Evolutionary conservation across 768 basidiomycete genomes (phyloP).

Genomic region (Mycena vulgaris): DNA sequence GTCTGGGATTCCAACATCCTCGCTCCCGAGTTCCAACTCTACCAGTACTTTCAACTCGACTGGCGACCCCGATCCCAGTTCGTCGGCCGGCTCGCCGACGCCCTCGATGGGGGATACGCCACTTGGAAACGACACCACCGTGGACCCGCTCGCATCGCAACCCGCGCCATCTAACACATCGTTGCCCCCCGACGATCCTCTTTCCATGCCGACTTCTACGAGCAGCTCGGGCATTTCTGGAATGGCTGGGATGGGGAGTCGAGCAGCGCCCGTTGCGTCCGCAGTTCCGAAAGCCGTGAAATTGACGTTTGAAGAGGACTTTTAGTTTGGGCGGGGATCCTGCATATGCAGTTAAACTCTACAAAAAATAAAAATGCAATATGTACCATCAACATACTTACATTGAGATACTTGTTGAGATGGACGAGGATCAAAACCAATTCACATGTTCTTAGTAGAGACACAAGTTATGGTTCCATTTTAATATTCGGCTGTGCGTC

Average conservation of each 20-base stretch:
- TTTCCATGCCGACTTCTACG: neutral
- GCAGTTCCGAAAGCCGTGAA: neutral
- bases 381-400: too few species aligned
- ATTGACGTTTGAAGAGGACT: constrained; percentile 1
- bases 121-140: neutral
- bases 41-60: constrained; percentile 1
- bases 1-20: neutral
- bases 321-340: neutral
- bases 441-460: neutral
- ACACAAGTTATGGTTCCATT: neutral
- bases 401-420: too few species aligned
- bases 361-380: too few species aligned
- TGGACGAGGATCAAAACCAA: too few species aligned
- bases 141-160: neutral
- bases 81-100: too few species aligned
- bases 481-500: neutral
- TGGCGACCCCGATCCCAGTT: neutral
- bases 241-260: neutral
- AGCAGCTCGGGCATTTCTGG: neutral
- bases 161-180: neutral
- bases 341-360: too few species aligned
- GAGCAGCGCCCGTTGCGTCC: neutral
- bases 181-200: neutral
- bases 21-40: neutral
- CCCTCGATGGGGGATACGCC: neutral